A percentile compares a stretch with the other conserved stretches of the same genome.
Evolutionary conservation across 352 stramenopile genomes (phyloP).

Genomic region (Blastocystis sp.): DNA sequence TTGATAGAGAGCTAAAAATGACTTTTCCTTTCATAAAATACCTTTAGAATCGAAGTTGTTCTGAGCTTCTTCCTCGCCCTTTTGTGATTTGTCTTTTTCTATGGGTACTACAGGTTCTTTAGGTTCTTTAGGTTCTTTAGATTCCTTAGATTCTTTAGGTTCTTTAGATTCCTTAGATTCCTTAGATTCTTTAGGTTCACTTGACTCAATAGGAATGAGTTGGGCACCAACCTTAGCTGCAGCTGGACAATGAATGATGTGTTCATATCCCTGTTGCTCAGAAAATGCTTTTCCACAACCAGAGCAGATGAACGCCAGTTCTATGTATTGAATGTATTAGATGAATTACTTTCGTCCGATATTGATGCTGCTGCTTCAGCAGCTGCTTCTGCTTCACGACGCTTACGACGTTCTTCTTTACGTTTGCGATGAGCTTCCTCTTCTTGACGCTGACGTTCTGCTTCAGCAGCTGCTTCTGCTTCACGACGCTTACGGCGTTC

Average conservation of each 20-base stretch:
- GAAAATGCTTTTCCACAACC: neutral
- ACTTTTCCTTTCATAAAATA: neutral
- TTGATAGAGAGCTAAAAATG: neutral
- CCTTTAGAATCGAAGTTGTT: neutral
- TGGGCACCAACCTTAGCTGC: neutral
- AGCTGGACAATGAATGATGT: neutral
- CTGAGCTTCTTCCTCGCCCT: neutral
- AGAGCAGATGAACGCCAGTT: constrained; percentile 29
- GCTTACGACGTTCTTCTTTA: neutral
- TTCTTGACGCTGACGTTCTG: neutral
- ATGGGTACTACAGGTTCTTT: neutral
- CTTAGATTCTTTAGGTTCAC: neutral
- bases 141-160: neutral
- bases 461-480: neutral
- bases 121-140: neutral
- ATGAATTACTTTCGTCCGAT: no score
- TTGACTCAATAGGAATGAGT: neutral
- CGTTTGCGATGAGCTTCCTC: neutral
- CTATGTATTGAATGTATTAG: neutral
- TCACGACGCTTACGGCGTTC: neutral
- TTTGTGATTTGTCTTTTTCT: neutral
- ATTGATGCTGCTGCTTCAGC: neutral
- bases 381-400: neutral
- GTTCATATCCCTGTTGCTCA: constrained; percentile 8
- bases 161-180: neutral